phyloP scores from a whole-genome alignment of 2,329 filamentous ascomycete species.

The Aspergillus sp. region DNA sequence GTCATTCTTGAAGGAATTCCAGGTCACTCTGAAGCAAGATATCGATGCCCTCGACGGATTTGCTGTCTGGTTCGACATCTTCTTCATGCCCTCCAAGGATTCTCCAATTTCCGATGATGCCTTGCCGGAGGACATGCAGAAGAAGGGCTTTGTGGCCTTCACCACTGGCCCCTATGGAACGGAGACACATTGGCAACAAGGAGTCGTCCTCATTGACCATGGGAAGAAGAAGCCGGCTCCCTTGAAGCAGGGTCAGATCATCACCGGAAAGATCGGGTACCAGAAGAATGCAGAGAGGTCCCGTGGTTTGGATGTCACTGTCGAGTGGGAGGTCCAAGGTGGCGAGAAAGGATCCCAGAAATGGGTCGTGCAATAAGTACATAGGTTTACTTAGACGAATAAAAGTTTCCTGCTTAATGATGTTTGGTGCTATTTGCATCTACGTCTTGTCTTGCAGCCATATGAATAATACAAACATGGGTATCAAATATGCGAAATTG shows the following conservation, averaged over 20 bases:
- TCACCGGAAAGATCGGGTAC: slow-evolving; percentile 70
- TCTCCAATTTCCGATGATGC: slow-evolving; percentile 55
- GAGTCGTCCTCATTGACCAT: slow-evolving; percentile 68
- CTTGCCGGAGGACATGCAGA: slow-evolving; percentile 59
- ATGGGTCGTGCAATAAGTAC: slow-evolving; percentile 40
- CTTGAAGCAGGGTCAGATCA: slow-evolving; percentile 54
- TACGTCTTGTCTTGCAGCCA: too few species aligned
- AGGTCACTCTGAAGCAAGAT: slow-evolving; percentile 59
- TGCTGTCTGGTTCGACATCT: slow-evolving; percentile 90
- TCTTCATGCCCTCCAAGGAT: slow-evolving; percentile 69
- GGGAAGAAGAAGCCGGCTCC: slow-evolving; percentile 47
- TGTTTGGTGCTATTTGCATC: too few species aligned
- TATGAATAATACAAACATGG: not conserved
- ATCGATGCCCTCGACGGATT: slow-evolving; percentile 78
- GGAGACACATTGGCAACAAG: slow-evolving; percentile 89
- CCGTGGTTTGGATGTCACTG: slow-evolving; percentile 64
- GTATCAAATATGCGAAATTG: not conserved
- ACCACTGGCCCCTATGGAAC: slow-evolving; percentile 77
- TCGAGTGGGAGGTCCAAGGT: slow-evolving; percentile 58
- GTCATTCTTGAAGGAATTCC: slow-evolving; percentile 69
- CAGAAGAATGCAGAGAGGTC: slow-evolving; percentile 67
- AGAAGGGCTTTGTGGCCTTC: slow-evolving; percentile 69
- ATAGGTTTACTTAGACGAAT: not conserved
- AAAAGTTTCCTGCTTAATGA: slow-evolving; percentile 2
- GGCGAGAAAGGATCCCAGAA: slow-evolving; percentile 40